Conservation (phyloP, 2,329 filamentous ascomycete species). For the Pseudophaeomoniella oleicola region DNA sequence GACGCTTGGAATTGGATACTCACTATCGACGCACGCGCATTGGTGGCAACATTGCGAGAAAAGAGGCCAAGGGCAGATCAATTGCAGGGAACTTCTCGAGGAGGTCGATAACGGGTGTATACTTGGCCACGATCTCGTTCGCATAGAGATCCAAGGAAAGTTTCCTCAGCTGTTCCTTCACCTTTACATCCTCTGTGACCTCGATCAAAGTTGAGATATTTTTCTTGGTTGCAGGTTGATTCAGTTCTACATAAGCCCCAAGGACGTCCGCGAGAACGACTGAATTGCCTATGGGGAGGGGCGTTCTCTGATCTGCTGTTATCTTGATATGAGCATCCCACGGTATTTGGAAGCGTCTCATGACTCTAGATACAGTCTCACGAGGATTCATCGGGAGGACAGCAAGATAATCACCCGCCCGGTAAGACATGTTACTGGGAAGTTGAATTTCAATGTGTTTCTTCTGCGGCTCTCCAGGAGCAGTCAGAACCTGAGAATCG, state of each 20-base stretch:
- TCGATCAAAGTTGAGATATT: slow-evolving; percentile 9
- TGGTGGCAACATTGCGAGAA: slow-evolving; percentile 56
- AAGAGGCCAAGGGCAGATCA: slow-evolving; percentile 48
- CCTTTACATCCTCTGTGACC: slow-evolving; percentile 2
- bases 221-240: slow-evolving; percentile 51
- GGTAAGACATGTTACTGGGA: slow-evolving; percentile 46
- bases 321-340: slow-evolving; percentile 56
- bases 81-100: slow-evolving; percentile 48
- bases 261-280: slow-evolving; percentile 53
- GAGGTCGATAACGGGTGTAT: slow-evolving; percentile 45
- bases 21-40: slow-evolving; percentile 66
- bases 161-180: slow-evolving; percentile 2
- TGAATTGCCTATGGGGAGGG: slow-evolving; percentile 28
- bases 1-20: too few relatives aligned
- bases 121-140: slow-evolving; percentile 37
- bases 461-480: slow-evolving; percentile 38
- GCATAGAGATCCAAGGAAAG: slow-evolving; percentile 11
- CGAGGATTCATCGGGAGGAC: slow-evolving; percentile 52
- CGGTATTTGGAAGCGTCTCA: slow-evolving; percentile 48
- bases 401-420: slow-evolving; percentile 56
- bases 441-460: slow-evolving; percentile 51
- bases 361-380: slow-evolving; percentile 41
- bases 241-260: slow-evolving; percentile 56
- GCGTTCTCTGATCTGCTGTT: slow-evolving; percentile 31
- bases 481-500: slow-evolving; percentile 35